These are phyloP conservation scores for Polytolypa hystricis DNA, from an alignment of 2,329 filamentous ascomycete species.

Conservation along the genomic window DNA sequence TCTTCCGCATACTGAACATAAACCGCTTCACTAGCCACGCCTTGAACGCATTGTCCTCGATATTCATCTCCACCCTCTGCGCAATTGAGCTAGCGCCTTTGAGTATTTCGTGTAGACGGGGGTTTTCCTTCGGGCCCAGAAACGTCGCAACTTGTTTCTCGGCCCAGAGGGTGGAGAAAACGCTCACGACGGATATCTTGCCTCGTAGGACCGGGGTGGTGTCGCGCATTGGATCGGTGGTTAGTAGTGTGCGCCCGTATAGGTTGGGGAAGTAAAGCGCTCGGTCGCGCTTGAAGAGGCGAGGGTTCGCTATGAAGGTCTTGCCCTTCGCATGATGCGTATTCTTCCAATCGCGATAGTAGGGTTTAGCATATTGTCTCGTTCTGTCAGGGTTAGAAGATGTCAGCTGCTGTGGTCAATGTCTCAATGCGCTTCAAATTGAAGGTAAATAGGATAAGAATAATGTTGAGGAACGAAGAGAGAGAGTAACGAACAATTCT, in stretches of 20 bases:
- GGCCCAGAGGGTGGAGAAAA: constrained; percentile 80
- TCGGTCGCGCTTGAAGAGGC: constrained; percentile 70
- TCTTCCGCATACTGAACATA: constrained; percentile 38
- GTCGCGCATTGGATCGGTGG: constrained; percentile 45
- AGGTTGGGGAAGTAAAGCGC: constrained; percentile 93
- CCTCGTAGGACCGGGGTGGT: constrained; percentile 67
- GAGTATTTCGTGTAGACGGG: constrained; percentile 55
- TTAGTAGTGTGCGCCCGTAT: constrained; percentile 62
- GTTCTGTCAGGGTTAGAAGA: constrained; percentile 40
- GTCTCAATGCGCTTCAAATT: not conserved
- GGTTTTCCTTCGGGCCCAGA: constrained; percentile 53
- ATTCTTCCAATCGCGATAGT: constrained; percentile 93
- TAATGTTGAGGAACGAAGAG: no score
- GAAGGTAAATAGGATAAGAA: not conserved
- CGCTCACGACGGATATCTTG: constrained; percentile 63
- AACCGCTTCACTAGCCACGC: constrained; percentile 47
- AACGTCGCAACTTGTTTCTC: constrained; percentile 69
- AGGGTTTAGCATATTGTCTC: constrained; percentile 68
- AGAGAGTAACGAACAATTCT: constrained; percentile 49
- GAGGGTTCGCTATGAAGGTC: constrained; percentile 73
- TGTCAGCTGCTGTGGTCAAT: constrained; percentile 6
- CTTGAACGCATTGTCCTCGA: constrained; percentile 67
- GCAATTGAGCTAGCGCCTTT: constrained; percentile 40
- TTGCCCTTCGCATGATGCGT: constrained; percentile 76
- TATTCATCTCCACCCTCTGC: constrained; percentile 77